Base-by-base conservation (phyloP, 495 filamentous ascomycete genomes). In the Penicillium cataractarum region DNA sequence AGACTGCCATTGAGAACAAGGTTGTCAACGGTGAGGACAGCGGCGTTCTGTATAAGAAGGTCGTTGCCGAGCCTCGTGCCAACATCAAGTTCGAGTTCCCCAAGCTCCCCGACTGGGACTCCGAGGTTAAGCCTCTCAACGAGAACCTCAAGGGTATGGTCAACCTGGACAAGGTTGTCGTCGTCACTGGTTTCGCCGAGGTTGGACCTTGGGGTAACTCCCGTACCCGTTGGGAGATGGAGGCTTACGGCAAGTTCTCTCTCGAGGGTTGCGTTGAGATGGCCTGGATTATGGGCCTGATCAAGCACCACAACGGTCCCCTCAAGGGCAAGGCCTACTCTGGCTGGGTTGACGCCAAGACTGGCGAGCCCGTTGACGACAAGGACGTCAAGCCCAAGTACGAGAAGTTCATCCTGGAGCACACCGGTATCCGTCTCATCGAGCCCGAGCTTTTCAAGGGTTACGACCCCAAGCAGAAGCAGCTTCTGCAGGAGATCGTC, bases 201-300 rank as follows among this genome's bases (percentile, higher is more conserved):
- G 87, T 98, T 63, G 93, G 96, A 17, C 95, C 95, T 2, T 98
- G 95, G 96, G 95, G 95, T 79, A 99, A 97, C 79, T 92, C 96
- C 1, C 87, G 96, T 60, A 99, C 95, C 37, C 87, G 95, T 35
- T 99, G 95, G 95, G 93, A 99, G 78, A 99, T 98, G 93, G 95
- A 99, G 77, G 92, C 96, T 12, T 86, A 93, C 66, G 95, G 95
- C 67, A 83, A 96, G 70, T 99, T 99, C 81, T 98, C 96, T 19
- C 87, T 98, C 19, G 95, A 98, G 76, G 95, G 95, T 19, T 98
- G 95, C 71, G 89, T 99, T 60, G 95, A 99, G 77, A 98, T 99
- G 95, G 92, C 95, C 32, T 99, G 95, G 95, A 91, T 99, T 72
- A 99, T 98, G 95, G 96, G 96, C 59, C 88, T 98, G 60, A 98